Conservation (phyloP, 2,329 filamentous ascomycete genomes). For the Cercospora sojina region DNA sequence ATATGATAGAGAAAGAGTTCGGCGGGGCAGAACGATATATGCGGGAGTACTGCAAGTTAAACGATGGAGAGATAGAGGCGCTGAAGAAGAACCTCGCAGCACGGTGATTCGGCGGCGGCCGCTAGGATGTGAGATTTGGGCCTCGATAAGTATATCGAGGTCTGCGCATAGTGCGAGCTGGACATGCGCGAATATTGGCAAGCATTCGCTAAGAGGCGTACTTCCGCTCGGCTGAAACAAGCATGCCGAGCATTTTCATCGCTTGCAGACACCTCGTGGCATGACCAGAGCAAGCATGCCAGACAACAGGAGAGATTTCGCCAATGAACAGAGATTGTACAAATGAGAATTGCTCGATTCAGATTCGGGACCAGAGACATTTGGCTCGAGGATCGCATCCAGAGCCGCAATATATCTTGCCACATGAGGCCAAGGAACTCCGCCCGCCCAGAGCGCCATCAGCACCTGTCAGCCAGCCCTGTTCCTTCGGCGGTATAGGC, state of each 20-base stretch:
- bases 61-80: constrained; percentile 54
- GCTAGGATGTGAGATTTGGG: background rate
- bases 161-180: background rate
- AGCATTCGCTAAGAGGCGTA: background rate
- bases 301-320: background rate
- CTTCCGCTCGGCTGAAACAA: background rate
- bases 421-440: background rate
- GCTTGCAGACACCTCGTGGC: background rate
- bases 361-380: background rate
- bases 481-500: background rate
- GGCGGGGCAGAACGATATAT: constrained; percentile 66
- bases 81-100: constrained; percentile 51
- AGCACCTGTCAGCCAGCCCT: background rate
- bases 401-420: background rate
- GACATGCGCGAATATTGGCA: background rate
- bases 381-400: background rate
- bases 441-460: background rate
- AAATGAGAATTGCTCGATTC: background rate
- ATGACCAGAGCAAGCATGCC: background rate
- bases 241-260: background rate
- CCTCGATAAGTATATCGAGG: background rate
- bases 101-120: constrained; percentile 33
- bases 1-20: constrained; percentile 59
- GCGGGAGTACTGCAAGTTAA: constrained; percentile 57
- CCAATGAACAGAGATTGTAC: background rate